phyloP scores from a whole-genome alignment of 2,329 filamentous ascomycete species.

The Fusarium scirpi region DNA sequence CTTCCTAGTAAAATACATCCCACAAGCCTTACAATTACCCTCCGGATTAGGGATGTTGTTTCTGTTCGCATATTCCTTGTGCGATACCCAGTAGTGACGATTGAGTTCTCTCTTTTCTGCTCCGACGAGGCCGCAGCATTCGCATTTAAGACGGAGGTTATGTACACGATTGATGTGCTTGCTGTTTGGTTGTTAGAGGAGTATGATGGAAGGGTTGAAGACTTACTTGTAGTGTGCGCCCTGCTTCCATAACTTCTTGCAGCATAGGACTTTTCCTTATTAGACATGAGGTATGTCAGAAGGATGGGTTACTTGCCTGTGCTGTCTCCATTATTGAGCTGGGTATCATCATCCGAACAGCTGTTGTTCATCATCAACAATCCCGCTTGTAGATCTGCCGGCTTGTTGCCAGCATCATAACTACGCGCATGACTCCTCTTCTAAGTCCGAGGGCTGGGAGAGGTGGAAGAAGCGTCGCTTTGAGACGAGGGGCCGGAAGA shows the following conservation, averaged over 20 bases:
- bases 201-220: background rate
- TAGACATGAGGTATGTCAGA: background rate
- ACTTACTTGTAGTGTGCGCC: constrained; percentile 18
- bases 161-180: constrained; percentile 20
- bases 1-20: background rate
- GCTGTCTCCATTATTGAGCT: background rate
- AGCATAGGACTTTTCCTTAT: background rate
- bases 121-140: background rate
- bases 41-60: background rate
- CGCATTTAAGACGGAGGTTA: constrained; percentile 7
- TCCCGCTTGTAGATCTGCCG: constrained; percentile 30
- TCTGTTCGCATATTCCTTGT: constrained; percentile 7
- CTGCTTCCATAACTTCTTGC: background rate
- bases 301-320: background rate
- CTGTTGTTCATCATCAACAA: background rate
- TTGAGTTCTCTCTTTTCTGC: constrained; percentile 1
- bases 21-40: constrained; percentile 20
- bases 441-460: constrained; percentile 35
- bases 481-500: too few species aligned
- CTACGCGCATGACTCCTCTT: constrained; percentile 24
- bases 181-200: background rate
- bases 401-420: constrained; percentile 9
- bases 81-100: constrained; percentile 33
- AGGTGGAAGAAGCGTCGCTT: background rate
- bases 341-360: background rate